Evolutionary conservation across 1,284 basidiomycete genomes (phyloP).

Genomic region (Gomphus bonarii): DNA sequence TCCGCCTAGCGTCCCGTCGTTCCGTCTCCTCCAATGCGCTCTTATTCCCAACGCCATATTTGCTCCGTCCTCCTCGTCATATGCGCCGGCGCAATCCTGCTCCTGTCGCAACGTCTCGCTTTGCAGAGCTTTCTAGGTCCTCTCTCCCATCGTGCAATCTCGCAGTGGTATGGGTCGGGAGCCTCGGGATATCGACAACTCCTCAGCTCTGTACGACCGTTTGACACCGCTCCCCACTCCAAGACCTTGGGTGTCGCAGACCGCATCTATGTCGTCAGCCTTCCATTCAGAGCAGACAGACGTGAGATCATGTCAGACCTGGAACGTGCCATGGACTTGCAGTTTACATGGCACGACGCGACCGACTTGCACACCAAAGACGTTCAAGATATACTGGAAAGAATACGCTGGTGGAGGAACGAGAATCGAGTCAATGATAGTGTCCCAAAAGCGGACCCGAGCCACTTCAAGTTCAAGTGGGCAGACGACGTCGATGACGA

Average conservation of each 20-base stretch:
- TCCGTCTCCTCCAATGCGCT: too few species aligned
- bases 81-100: not conserved
- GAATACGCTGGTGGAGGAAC: constrained; percentile 8
- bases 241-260: constrained; percentile 16
- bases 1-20: too few species aligned
- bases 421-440: not conserved
- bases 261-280: constrained; percentile 18
- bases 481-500: not conserved
- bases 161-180: not conserved
- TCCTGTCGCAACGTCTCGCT: not conserved
- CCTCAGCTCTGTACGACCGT: constrained; percentile 8
- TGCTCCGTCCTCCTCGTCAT: not conserved
- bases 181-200: not conserved
- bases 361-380: constrained; percentile 10
- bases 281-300: constrained; percentile 15
- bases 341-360: constrained; percentile 15
- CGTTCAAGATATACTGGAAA: constrained; percentile 7
- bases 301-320: constrained; percentile 16
- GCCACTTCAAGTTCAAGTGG: constrained; percentile 4
- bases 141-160: not conserved
- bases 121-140: not conserved
- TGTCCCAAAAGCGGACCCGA: not conserved
- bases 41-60: not conserved
- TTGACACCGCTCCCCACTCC: constrained; percentile 12
- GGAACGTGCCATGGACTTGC: constrained; percentile 13